Conservation (phyloP, 352 stramenopile species). For the Phytophthora pluvialis region DNA sequence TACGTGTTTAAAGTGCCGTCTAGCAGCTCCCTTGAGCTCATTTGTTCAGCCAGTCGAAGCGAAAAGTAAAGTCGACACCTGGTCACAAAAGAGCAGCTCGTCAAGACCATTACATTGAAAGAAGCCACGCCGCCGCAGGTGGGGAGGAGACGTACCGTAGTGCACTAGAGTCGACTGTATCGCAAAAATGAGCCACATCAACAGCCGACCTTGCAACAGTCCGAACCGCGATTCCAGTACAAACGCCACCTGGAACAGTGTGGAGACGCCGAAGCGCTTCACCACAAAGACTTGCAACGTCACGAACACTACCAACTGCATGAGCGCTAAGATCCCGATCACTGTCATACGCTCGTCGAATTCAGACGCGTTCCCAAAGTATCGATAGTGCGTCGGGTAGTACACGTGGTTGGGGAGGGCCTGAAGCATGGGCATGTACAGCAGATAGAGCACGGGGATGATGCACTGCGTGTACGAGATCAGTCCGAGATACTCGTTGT, state of each 20-base stretch:
- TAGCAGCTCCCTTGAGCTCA: no score
- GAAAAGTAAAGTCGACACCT: conserved; percentile 33
- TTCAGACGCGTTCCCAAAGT: conserved; percentile 16
- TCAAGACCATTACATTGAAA: neutral
- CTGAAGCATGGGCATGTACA: conserved; percentile 38
- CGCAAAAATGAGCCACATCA: conserved; percentile 40
- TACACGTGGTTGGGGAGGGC: conserved; percentile 33
- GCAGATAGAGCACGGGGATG: conserved; percentile 38
- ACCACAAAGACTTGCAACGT: conserved; percentile 33
- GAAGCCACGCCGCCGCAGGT: neutral
- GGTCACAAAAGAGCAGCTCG: neutral
- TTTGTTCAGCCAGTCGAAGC: conserved; percentile 24
- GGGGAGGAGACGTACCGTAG: conserved; percentile 21
- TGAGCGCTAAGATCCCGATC: conserved; percentile 19
- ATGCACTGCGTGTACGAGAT: conserved; percentile 42
- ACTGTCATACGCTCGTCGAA: conserved; percentile 32
- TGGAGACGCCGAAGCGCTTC: conserved; percentile 31
- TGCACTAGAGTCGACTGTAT: conserved; percentile 36
- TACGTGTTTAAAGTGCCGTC: no score
- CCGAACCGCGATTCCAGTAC: conserved; percentile 47
- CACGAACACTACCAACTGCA: conserved; percentile 27
- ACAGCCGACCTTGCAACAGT: conserved; percentile 45
- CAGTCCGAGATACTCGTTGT: conserved; percentile 46
- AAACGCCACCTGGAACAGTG: conserved; percentile 58
- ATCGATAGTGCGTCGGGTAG: conserved; percentile 36